Conservation (phyloP, 805 yeast genomes). For the Starmerella cellae region DNA sequence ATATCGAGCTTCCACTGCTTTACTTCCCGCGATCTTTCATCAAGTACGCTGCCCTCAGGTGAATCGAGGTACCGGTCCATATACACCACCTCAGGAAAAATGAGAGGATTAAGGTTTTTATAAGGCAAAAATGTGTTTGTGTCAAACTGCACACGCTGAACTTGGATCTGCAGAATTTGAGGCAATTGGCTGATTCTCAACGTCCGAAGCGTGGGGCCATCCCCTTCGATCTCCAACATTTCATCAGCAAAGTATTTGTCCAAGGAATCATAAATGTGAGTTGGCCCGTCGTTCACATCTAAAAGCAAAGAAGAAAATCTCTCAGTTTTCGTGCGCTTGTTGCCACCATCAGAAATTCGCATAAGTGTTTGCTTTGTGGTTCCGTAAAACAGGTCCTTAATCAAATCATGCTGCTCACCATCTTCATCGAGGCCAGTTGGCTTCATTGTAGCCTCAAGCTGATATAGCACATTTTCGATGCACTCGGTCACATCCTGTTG, state of each 20-base stretch:
- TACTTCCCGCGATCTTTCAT: slow-evolving; percentile 43
- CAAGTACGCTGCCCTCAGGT: slow-evolving; percentile 38
- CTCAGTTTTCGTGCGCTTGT: slow-evolving; percentile 47
- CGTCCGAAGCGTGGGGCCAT: slow-evolving; percentile 60
- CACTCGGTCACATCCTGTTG: slow-evolving; percentile 98
- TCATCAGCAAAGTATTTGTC: slow-evolving; percentile 74
- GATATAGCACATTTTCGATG: slow-evolving; percentile 83
- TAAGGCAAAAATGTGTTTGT: slow-evolving; percentile 57
- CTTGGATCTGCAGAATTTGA: slow-evolving; percentile 74
- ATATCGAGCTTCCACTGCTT: slow-evolving; percentile 40
- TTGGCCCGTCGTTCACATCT: slow-evolving; percentile 78
- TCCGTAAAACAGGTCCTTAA: slow-evolving; percentile 75
- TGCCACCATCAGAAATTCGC: slow-evolving; percentile 25
- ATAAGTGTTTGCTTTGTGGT: slow-evolving; percentile 62
- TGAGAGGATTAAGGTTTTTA: slow-evolving; percentile 70
- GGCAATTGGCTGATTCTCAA: slow-evolving; percentile 64
- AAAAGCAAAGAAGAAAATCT: slow-evolving; percentile 71
- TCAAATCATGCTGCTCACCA: slow-evolving; percentile 74
- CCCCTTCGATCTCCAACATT: slow-evolving; percentile 41
- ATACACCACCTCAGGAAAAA: slow-evolving; percentile 62
- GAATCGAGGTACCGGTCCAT: slow-evolving; percentile 74
- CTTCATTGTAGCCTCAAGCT: slow-evolving; percentile 49
- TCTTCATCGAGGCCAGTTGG: slow-evolving; percentile 36
- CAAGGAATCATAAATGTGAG: slow-evolving; percentile 77
- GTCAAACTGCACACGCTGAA: slow-evolving; percentile 87